These are phyloP conservation scores for Psilocybe sp. DNA, from an alignment of 768 basidiomycete species.

Conservation along the genomic window DNA sequence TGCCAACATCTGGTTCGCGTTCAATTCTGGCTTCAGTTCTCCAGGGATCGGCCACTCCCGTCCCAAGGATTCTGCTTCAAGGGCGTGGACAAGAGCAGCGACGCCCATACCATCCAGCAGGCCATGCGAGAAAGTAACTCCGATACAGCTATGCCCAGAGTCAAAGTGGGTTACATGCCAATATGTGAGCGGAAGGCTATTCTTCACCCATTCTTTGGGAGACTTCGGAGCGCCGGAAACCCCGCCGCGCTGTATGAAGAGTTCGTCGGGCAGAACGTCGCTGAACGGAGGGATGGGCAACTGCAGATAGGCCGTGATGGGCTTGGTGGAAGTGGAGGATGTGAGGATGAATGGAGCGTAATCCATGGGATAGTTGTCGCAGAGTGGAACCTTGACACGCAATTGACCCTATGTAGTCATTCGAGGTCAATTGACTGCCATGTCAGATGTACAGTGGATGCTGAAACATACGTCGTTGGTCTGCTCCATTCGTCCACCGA, in stretches of 20 bases:
- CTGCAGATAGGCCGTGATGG: slow-evolving; percentile 31
- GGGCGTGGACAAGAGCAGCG: slow-evolving; percentile 29
- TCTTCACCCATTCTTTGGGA: too few species aligned
- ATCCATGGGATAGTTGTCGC: slow-evolving; percentile 8
- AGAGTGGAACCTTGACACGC: slow-evolving; percentile 27
- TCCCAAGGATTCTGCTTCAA: slow-evolving; percentile 34
- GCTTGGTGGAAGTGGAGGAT: slow-evolving; percentile 23
- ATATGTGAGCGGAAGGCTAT: slow-evolving; percentile 32
- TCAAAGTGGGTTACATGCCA: slow-evolving; percentile 40
- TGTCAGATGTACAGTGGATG: too few species aligned
- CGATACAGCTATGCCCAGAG: slow-evolving; percentile 31
- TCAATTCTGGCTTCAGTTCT: slow-evolving; percentile 24
- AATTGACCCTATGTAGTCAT: too few species aligned
- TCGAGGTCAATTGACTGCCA: too few species aligned
- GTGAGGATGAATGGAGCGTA: slow-evolving; percentile 34
- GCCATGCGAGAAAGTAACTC: slow-evolving; percentile 37
- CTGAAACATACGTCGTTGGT: too few species aligned
- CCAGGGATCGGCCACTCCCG: slow-evolving; percentile 32
- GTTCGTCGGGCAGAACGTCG: slow-evolving; percentile 27
- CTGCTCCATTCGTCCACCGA: too few species aligned
- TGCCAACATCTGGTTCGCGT: slow-evolving; percentile 28
- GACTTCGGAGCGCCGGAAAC: slow-evolving; percentile 29
- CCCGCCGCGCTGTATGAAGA: slow-evolving; percentile 34
- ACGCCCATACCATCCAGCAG: slow-evolving; percentile 38
- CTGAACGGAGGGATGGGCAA: slow-evolving; percentile 28